These are phyloP conservation scores for Pythium aphanidermatum DNA, from an alignment of 352 stramenopile species.

Conservation along the genomic window DNA sequence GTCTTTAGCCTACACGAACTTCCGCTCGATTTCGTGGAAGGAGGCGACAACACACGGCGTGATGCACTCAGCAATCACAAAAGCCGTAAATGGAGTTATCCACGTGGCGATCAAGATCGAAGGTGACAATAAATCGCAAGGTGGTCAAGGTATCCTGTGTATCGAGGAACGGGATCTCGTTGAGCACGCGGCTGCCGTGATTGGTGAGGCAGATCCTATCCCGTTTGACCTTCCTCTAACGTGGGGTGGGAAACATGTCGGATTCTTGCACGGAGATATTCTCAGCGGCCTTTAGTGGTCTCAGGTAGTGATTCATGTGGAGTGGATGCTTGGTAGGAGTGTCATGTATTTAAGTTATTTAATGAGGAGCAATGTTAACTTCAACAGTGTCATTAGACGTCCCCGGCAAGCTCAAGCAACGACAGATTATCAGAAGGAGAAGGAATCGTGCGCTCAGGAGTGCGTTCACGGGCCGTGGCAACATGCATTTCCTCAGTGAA, in stretches of 20 bases:
- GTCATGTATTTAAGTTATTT: constrained; percentile 23
- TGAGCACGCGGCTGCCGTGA: constrained; percentile 30
- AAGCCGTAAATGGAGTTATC: constrained; percentile 58
- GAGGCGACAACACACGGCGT: constrained; percentile 49
- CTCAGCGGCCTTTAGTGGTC: constrained; percentile 19
- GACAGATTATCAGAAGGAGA: constrained; percentile 28
- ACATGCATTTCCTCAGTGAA: background rate
- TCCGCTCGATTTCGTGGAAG: constrained; percentile 49
- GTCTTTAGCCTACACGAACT: constrained; percentile 69
- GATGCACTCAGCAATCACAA: constrained; percentile 61
- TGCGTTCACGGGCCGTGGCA: background rate
- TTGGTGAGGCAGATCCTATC: constrained; percentile 38
- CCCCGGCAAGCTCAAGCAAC: constrained; percentile 43
- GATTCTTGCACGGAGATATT: constrained; percentile 49
- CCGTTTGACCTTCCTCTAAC: constrained; percentile 67
- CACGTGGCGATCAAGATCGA: constrained; percentile 70
- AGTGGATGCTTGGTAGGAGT: background rate
- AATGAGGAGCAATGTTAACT: background rate
- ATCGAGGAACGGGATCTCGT: constrained; percentile 57
- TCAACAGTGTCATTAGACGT: constrained; percentile 2
- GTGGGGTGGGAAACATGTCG: constrained; percentile 66
- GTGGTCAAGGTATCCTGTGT: constrained; percentile 58
- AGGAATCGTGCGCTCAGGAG: constrained; percentile 11
- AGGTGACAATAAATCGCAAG: constrained; percentile 38
- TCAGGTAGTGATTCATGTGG: background rate